Evolutionary conservation across 2,329 filamentous ascomycete genomes (phyloP).

Genomic region (Colletotrichum brevisporum): DNA sequence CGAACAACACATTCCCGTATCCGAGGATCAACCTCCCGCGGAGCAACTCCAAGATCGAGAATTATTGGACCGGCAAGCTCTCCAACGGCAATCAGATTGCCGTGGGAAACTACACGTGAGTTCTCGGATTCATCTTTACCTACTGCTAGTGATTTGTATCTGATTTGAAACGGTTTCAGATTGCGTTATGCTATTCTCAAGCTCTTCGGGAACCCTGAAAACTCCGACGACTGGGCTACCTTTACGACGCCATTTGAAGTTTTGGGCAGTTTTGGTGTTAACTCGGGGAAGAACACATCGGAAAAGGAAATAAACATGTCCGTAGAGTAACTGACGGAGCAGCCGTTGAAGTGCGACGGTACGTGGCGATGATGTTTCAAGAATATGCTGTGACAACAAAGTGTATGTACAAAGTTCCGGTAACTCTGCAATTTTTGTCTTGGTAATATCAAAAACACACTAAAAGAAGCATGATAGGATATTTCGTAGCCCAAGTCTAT

Average conservation of each 20-base stretch:
- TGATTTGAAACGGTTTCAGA: conserved; percentile 2
- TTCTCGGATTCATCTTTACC: not conserved
- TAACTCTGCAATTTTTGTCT: too few relatives aligned
- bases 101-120: conserved; percentile 57
- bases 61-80: conserved; percentile 60
- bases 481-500: too few relatives aligned
- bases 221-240: conserved; percentile 41
- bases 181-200: conserved; percentile 32
- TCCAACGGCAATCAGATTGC: conserved; percentile 57
- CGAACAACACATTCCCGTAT: conserved; percentile 45
- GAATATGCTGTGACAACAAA: too few relatives aligned
- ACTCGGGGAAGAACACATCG: too few relatives aligned
- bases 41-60: conserved; percentile 43
- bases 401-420: too few relatives aligned
- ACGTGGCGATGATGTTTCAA: too few relatives aligned
- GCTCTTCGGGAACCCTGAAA: conserved; percentile 26
- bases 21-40: conserved; percentile 43
- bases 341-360: too few relatives aligned
- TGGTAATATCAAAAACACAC: too few relatives aligned
- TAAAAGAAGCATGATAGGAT: too few relatives aligned
- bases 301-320: too few relatives aligned
- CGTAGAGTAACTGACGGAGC: too few relatives aligned
- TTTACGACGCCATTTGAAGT: conserved; percentile 53
- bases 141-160: not conserved
- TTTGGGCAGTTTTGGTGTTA: conserved; percentile 22